phyloP scores from a whole-genome alignment of 2,329 filamentous ascomycete species.

The Anthostomella pinea region DNA sequence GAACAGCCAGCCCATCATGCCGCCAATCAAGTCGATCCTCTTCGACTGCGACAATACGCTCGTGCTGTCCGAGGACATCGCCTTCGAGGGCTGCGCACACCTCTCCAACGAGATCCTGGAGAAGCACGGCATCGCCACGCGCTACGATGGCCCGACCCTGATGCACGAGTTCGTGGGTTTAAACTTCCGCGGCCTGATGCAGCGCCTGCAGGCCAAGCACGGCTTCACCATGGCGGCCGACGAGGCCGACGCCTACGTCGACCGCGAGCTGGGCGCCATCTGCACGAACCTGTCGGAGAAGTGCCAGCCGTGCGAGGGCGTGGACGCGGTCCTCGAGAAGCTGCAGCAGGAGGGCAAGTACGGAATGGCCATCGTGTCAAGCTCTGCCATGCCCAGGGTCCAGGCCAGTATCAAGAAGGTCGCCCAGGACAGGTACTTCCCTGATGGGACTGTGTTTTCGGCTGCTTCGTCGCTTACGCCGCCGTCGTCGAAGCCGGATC shows the following conservation, averaged over 20 bases:
- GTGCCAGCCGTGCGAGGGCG: slow-evolving; percentile 66
- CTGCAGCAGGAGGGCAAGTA: slow-evolving; percentile 62
- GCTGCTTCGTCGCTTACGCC: slow-evolving; percentile 74
- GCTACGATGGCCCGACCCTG: slow-evolving; percentile 75
- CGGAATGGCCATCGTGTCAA: slow-evolving; percentile 75
- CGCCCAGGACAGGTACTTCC: slow-evolving; percentile 76
- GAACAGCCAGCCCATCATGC: too few relatives aligned
- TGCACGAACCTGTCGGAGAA: slow-evolving; percentile 73
- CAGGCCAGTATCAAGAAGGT: slow-evolving; percentile 76
- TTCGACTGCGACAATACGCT: slow-evolving; percentile 90
- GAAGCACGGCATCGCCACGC: slow-evolving; percentile 56
- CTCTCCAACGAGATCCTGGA: slow-evolving; percentile 83
- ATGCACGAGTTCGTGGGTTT: slow-evolving; percentile 88
- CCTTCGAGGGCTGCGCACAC: slow-evolving; percentile 87
- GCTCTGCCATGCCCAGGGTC: slow-evolving; percentile 75
- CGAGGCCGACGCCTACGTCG: slow-evolving; percentile 73
- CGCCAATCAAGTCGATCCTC: slow-evolving; percentile 42
- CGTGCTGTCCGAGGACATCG: slow-evolving; percentile 84
- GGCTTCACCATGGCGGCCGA: slow-evolving; percentile 65
- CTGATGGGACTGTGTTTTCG: slow-evolving; percentile 71
- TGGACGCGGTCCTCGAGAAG: slow-evolving; percentile 63
- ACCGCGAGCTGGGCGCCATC: slow-evolving; percentile 76
- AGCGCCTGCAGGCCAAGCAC: slow-evolving; percentile 66
- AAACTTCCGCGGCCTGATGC: slow-evolving; percentile 81
- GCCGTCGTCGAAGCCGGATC: slow-evolving; percentile 89